These are phyloP conservation scores for Geotrichum armillariae DNA, from an alignment of 1,139 yeast genomes.

Conservation along the genomic window DNA sequence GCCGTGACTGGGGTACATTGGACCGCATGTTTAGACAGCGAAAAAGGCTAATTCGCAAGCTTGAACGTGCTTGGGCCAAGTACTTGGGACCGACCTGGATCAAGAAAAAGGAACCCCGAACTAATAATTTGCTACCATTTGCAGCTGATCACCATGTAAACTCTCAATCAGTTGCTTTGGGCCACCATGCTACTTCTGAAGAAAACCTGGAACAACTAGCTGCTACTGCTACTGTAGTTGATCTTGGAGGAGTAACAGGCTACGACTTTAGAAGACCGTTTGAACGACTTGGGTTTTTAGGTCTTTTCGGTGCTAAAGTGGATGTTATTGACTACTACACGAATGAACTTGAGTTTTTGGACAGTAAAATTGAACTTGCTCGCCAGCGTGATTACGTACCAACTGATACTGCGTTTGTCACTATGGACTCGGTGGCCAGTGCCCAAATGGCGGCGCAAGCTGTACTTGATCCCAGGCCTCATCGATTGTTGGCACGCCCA, in stretches of 20 bases:
- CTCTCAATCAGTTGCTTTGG: slow-evolving; percentile 19
- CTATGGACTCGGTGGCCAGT: slow-evolving; percentile 81
- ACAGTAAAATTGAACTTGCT: slow-evolving; percentile 52
- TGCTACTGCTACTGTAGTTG: slow-evolving; percentile 12
- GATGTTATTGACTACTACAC: slow-evolving; percentile 68
- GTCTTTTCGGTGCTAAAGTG: slow-evolving; percentile 56
- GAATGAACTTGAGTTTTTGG: slow-evolving; percentile 55
- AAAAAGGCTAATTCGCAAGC: slow-evolving; percentile 49
- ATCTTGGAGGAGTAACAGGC: slow-evolving; percentile 18
- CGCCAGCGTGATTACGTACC: slow-evolving; percentile 46
- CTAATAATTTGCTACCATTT: slow-evolving; percentile 17
- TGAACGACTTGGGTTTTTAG: slow-evolving; percentile 47
- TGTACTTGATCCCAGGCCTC: slow-evolving; percentile 74
- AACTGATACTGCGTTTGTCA: slow-evolving; percentile 65
- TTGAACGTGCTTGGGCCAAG: slow-evolving; percentile 78
- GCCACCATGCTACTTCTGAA: slow-evolving; percentile 19
- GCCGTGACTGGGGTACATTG: slow-evolving; percentile 80
- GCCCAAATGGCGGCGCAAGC: slow-evolving; percentile 93
- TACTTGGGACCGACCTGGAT: slow-evolving; percentile 52
- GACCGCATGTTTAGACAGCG: slow-evolving; percentile 66
- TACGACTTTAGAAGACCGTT: slow-evolving; percentile 41
- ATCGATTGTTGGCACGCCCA: slow-evolving; percentile 65
- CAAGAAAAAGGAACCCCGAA: not conserved
- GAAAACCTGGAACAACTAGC: slow-evolving; percentile 6
- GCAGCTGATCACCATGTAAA: slow-evolving; percentile 12